These are phyloP conservation scores for Silene noctiflora DNA, from an alignment of 179 eudicot genomes.

Conservation along the genomic window DNA sequence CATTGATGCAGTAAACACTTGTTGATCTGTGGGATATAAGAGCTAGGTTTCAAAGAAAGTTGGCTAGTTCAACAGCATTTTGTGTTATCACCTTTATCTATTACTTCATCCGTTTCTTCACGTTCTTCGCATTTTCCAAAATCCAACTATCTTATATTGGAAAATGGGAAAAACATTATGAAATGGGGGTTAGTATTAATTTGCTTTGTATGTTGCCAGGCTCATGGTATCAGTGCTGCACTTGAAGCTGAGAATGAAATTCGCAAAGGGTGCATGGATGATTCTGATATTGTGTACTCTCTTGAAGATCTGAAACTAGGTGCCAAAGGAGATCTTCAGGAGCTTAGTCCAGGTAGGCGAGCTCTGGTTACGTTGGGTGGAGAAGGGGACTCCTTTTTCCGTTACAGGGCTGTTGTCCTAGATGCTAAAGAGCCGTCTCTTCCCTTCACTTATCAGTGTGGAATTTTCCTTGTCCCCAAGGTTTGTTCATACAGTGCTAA, in stretches of 20 bases:
- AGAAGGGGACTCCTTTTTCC: constrained; percentile 55
- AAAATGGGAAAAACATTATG: too few species aligned
- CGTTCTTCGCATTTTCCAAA: too few species aligned
- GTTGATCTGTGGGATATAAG: background rate
- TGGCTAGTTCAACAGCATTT: background rate
- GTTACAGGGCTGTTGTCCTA: constrained; percentile 74
- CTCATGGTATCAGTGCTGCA: constrained; percentile 54
- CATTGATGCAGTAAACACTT: background rate
- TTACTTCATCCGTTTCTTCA: too few species aligned
- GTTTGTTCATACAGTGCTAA: constrained; percentile 34
- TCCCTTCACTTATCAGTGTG: constrained; percentile 64
- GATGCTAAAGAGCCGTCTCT: constrained; percentile 61
- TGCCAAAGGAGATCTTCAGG: constrained; percentile 60
- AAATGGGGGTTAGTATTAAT: background rate
- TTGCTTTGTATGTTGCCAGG: constrained; percentile 37
- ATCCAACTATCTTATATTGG: too few species aligned
- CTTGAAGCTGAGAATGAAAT: constrained; percentile 67
- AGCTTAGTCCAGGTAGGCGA: constrained; percentile 69
- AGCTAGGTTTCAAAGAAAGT: background rate
- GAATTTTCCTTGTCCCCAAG: constrained; percentile 82
- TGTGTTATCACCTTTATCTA: background rate
- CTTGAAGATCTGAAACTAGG: constrained; percentile 81
- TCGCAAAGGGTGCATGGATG: constrained; percentile 50
- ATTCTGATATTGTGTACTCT: constrained; percentile 55
- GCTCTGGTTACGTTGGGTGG: constrained; percentile 67